Conservation (phyloP, 805 yeast species). For the Kurtzmaniella cleridarum region DNA sequence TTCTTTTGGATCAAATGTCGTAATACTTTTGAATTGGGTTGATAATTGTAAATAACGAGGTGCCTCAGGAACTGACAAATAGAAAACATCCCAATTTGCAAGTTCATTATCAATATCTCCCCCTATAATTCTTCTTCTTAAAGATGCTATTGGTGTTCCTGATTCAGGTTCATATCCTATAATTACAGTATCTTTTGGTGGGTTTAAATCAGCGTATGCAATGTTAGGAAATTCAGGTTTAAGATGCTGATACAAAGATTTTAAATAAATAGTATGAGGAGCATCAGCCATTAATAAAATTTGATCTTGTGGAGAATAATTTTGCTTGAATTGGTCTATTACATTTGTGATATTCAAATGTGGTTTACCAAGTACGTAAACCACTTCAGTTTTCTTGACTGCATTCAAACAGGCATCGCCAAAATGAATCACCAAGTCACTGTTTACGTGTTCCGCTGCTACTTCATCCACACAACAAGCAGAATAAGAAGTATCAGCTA, state of each 20-base stretch:
- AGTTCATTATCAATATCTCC: slow-evolving; percentile 11
- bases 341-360: slow-evolving; percentile 40
- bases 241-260: slow-evolving; percentile 30
- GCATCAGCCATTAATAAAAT: slow-evolving; percentile 73
- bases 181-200: slow-evolving; percentile 26
- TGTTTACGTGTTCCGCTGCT: slow-evolving; percentile 87
- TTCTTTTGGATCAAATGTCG: slow-evolving; percentile 42
- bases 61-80: slow-evolving; percentile 67
- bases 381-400: slow-evolving; percentile 64
- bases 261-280: slow-evolving; percentile 48
- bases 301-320: slow-evolving; percentile 35
- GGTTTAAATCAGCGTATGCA: slow-evolving; percentile 28
- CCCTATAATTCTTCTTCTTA: slow-evolving; percentile 1
- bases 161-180: slow-evolving; percentile 34
- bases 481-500: slow-evolving; percentile 95
- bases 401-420: slow-evolving; percentile 93
- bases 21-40: slow-evolving; percentile 57
- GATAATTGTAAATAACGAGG: slow-evolving; percentile 73
- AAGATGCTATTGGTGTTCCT: slow-evolving; percentile 19
- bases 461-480: slow-evolving; percentile 96
- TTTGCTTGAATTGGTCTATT: slow-evolving; percentile 33
- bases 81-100: slow-evolving; percentile 56
- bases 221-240: slow-evolving; percentile 24
- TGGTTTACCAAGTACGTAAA: slow-evolving; percentile 76
- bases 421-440: slow-evolving; percentile 84